Base-by-base conservation (phyloP, 202 grass and related monocot species). In the Eragrostis tef region DNA sequence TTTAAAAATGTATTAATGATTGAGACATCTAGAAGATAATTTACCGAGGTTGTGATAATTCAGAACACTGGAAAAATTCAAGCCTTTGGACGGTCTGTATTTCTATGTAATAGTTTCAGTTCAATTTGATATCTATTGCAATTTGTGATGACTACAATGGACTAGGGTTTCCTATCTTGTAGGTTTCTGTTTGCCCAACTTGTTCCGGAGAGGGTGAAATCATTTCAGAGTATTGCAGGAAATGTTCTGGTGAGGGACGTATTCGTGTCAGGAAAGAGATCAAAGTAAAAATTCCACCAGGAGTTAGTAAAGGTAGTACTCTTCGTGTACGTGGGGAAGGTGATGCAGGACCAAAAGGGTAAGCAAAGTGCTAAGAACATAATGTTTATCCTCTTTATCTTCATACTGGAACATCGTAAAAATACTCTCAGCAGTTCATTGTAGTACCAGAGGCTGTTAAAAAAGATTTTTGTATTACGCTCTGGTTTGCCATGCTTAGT, bases 261-360 rank as follows among this genome's bases (percentile, higher is more conserved):
- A 79, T 93, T 79, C 92, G 95, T 80, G 77, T 94, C 56, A 91
- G 88, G 88, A 98, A 98, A 77, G 95, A 98, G 25, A 98, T 98
- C 70, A 98, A 94, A 90, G 90, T 98, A 57, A 94, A 94, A 91
- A 91, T 94, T 24, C 95, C 95, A 86, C 87, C 92, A 70, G 95
- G 95, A 54, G 92, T 98, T 78, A 93, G 92, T 84, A 98, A 98
- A 88, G 95, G 95, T 76, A 98, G 95, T 78, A 98, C 92, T 68
- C 95, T 98, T 87, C 95, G 95, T 86, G 92, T 98, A 79, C 90
- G 92, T 61, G 90, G 95, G 81, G 95, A 98, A 93, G 95, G 95
- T 86, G 95, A 98, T 79, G 95, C 90, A 7, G 95, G 95, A 83
- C 95, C 88, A 24, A 98, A 91, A 94, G 95, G 90, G 95, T 98